Percentiles rank a stretch among this genome's conserved stretches.
Evolutionary conservation across 2,329 filamentous ascomycete species (phyloP).

Genomic region (Scleromitrula shiraiana): DNA sequence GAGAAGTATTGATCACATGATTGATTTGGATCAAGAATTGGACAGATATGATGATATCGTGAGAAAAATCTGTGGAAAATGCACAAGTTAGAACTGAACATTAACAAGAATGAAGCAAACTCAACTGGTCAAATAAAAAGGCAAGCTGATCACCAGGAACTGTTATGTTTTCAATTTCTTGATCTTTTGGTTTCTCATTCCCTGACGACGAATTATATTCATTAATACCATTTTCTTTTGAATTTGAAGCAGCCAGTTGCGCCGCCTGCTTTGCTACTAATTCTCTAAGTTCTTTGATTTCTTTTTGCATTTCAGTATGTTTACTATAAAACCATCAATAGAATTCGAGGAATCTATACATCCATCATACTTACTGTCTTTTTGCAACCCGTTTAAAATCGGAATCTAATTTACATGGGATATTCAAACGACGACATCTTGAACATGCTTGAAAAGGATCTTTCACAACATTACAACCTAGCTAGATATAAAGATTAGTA

Average conservation of each 20-base stretch:
- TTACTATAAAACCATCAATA: conserved; percentile 36
- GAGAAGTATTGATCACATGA: conserved; percentile 49
- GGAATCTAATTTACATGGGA: conserved; percentile 58
- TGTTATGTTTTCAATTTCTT: conserved; percentile 10
- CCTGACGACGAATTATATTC: conserved; percentile 35
- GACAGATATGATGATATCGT: conserved; percentile 56
- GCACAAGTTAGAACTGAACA: conserved; percentile 16
- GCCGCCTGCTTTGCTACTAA: conserved; percentile 8
- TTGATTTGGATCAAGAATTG: conserved; percentile 48
- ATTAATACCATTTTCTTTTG: conserved; percentile 42
- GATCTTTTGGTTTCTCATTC: conserved; percentile 18
- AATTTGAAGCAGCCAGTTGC: conserved; percentile 29
- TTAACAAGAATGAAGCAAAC: conserved; percentile 12
- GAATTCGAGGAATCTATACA: no score
- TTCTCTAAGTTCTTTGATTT: conserved; percentile 44
- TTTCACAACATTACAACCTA: conserved; percentile 59
- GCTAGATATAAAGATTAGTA: conserved; percentile 33
- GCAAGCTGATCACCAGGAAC: conserved; percentile 11
- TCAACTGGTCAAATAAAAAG: conserved; percentile 11
- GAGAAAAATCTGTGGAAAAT: conserved; percentile 46
- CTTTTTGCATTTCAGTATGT: conserved; percentile 56
- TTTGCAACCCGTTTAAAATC: conserved; percentile 63
- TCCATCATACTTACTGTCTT: conserved; percentile 11
- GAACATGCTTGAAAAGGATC: conserved; percentile 55
- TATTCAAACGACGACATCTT: conserved; percentile 53